phyloP scores from a whole-genome alignment of 108 stramenopile species.

The Skeletonema grethae region DNA sequence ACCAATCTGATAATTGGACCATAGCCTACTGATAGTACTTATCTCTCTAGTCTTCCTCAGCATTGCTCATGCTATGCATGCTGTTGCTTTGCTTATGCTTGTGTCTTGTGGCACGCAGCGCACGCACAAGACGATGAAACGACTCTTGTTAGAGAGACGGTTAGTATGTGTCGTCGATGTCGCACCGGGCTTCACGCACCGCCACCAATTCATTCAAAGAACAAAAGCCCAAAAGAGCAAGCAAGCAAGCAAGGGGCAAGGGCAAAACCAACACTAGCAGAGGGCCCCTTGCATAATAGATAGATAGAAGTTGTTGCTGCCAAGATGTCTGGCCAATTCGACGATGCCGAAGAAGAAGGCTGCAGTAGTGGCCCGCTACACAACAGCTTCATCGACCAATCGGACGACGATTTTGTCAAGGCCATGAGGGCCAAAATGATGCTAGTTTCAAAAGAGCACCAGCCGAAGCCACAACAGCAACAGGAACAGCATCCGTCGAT shows the following conservation, averaged over 20 bases:
- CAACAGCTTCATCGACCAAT: not conserved
- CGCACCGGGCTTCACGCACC: not conserved
- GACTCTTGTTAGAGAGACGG: too few species aligned
- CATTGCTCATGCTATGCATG: too few species aligned
- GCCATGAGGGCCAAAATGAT: conserved; percentile 39
- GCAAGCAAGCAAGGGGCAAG: too few species aligned
- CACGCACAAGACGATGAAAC: too few species aligned
- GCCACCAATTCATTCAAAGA: not conserved
- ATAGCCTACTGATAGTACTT: too few species aligned
- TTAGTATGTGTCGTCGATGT: not conserved
- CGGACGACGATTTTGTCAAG: conserved; percentile 28
- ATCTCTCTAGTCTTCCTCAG: too few species aligned
- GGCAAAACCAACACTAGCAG: too few species aligned
- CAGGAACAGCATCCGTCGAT: not conserved
- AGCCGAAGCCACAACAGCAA: not conserved
- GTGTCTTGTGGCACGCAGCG: too few species aligned
- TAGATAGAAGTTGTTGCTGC: too few species aligned
- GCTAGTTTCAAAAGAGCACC: not conserved
- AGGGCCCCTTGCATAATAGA: too few species aligned
- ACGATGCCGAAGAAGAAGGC: conserved; percentile 52
- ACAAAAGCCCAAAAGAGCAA: not conserved
- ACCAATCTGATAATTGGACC: too few species aligned
- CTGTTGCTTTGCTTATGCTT: too few species aligned
- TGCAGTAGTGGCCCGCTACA: conserved; percentile 9
- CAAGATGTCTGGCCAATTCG: conserved; percentile 55